Conservation (phyloP, 371 early-diverging fungal species). For the Thermomucor indicae-seudaticae region DNA sequence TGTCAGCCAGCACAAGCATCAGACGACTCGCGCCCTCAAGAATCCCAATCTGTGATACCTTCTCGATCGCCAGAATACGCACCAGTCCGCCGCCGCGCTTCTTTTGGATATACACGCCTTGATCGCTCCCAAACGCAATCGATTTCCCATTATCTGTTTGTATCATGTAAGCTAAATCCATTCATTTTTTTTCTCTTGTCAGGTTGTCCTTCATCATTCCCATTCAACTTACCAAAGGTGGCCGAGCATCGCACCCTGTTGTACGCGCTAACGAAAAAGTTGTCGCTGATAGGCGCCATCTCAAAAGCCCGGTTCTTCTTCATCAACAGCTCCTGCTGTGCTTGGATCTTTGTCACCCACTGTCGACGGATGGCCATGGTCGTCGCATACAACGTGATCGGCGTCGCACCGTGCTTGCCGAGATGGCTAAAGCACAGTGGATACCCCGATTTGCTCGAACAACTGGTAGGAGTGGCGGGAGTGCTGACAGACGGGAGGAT, state of each 20-base stretch:
- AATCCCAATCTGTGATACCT: conserved; percentile 77
- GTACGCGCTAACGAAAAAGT: conserved; percentile 27
- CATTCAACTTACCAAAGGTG: conserved; percentile 21
- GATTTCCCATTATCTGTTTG: conserved; percentile 14
- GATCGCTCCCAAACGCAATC: conserved; percentile 17
- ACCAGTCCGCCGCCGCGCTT: conserved; percentile 20
- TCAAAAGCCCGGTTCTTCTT: conserved; percentile 61
- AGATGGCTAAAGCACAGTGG: conserved; percentile 74
- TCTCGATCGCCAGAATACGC: conserved; percentile 64
- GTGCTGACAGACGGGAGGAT: background rate
- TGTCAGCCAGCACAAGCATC: conserved; percentile 76
- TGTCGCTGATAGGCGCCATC: conserved; percentile 30
- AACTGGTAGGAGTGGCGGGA: conserved; percentile 2
- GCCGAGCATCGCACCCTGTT: conserved; percentile 37
- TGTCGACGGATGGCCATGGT: conserved; percentile 70
- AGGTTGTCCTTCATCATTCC: too few species aligned
- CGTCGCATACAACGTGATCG: conserved; percentile 70
- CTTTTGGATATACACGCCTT: conserved; percentile 18
- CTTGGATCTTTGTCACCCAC: conserved; percentile 83
- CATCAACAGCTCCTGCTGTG: conserved; percentile 59
- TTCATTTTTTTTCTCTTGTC: background rate
- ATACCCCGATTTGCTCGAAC: conserved; percentile 36
- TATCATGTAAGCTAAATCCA: background rate
- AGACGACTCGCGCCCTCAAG: conserved; percentile 59
- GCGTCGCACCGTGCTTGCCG: conserved; percentile 62